Base-by-base conservation (phyloP, 192 early-diverging fungal genomes). In the Backusella macrospora region DNA sequence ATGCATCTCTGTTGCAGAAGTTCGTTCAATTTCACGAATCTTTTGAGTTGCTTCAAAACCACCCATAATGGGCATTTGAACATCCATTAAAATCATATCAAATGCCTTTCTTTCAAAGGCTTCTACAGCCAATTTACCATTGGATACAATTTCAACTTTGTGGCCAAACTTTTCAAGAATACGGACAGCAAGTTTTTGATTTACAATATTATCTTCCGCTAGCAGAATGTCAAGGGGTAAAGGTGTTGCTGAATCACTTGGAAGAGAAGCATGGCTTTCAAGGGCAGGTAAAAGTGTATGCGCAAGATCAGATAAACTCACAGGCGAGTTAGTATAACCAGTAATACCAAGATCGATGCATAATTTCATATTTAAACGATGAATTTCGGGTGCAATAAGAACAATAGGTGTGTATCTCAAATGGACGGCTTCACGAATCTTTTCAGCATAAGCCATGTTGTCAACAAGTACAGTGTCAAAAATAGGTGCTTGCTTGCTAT, bases 1-100 rank as follows among this genome's bases (percentile, higher is more conserved):
- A 39, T 62, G 48, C 4, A 47, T 37, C 5, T 45, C 69, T 16
- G 43, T 40, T 34, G 39, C 72, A 59, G 76, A 73, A 59, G 84
- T 71, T 7, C 83, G 79, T 78, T 96, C 92, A 75, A 88, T 87
- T 45, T 87, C 82, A 37, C 92, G 88, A 73, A 96, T 96, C 73
- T 86, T 83, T 71, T 90, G 87, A 4, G 94, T 94, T n/a, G 92
- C 92, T 83, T 96, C 93, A 67, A 94, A 94, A 40, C 94, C 94
- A 66, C 91, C 93, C 91, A 94, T 94, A 23, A 94, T 87, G 3
- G 94, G 94, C 94, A 96, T 94, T 83, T 81, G 92, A 29, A 94
- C 90, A 72, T 96, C 94, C 94, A 96, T 96, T 59, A 96, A 74
- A 47, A 96, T 91, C 71, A 90, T n/a, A 73, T 87, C 80, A 82